A percentile compares a stretch with the other conserved stretches of the same genome.
Conservation (phyloP, 225 moss, liverwort and hornwort species). For the Sphagnum contortum region DNA sequence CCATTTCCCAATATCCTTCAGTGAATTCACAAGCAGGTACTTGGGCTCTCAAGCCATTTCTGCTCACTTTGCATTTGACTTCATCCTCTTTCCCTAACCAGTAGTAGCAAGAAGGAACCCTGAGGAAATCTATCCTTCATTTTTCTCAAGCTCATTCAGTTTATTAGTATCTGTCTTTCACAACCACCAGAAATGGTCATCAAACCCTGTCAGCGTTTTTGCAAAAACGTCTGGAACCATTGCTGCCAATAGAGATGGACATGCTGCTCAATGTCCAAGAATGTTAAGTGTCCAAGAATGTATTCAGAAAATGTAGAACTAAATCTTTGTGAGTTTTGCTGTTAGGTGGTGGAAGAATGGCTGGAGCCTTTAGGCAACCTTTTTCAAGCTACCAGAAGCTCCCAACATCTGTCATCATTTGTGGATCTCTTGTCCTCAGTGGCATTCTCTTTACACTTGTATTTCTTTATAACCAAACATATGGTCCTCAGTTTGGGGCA, state of each 20-base stretch:
- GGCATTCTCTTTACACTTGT: conserved; percentile 38
- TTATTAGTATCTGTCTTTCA: too few relatives aligned
- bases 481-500: conserved; percentile 23
- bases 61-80: too few relatives aligned
- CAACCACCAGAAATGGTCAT: too few relatives aligned
- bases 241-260: neutral
- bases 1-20: too few relatives aligned
- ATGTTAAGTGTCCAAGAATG: too few relatives aligned
- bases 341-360: conserved; percentile 28
- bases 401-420: conserved; percentile 37
- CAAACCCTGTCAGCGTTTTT: too few relatives aligned
- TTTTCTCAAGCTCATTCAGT: too few relatives aligned
- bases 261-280: neutral
- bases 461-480: conserved; percentile 42
- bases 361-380: conserved; percentile 10
- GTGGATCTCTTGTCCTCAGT: conserved; percentile 27
- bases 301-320: neutral
- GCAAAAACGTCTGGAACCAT: too few relatives aligned
- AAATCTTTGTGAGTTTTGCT: neutral
- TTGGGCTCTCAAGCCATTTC: neutral
- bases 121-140: too few relatives aligned
- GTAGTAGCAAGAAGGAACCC: too few relatives aligned
- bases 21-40: neutral
- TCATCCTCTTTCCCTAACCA: too few relatives aligned
- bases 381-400: conserved; percentile 23